Conservation (phyloP, 164 flowering plant species). For the Tetrastigma voinierianum region DNA sequence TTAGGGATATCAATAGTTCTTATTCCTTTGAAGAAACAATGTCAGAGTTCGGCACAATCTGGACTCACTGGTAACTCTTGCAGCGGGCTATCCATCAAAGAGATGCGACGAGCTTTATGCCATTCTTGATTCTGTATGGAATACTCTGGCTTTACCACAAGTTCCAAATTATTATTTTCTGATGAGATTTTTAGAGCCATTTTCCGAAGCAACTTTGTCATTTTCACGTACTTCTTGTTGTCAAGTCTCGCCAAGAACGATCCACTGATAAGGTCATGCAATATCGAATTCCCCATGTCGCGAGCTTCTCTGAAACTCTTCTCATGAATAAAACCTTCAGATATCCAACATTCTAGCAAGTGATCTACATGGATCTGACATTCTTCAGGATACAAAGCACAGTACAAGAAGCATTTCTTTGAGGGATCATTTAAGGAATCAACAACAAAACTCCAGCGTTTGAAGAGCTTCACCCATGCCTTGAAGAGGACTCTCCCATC, state of each 20-base stretch:
- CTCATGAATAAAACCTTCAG: slow-evolving; percentile 14
- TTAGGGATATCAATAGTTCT: slow-evolving; percentile 1
- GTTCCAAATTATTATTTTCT: not conserved
- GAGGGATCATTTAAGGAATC: slow-evolving; percentile 9
- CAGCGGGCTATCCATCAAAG: slow-evolving; percentile 16
- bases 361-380: slow-evolving; percentile 1
- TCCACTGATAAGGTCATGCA: slow-evolving; percentile 12
- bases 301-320: not conserved
- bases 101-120: slow-evolving; percentile 13
- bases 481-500: not conserved
- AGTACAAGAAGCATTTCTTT: slow-evolving; percentile 18
- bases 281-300: slow-evolving; percentile 8
- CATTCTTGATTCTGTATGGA: slow-evolving; percentile 13
- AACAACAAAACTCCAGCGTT: slow-evolving; percentile 11
- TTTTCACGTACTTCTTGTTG: slow-evolving; percentile 7
- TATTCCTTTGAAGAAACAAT: slow-evolving; percentile 22
- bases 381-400: slow-evolving; percentile 28
- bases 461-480: slow-evolving; percentile 14
- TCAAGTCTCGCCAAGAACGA: slow-evolving; percentile 17
- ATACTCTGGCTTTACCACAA: slow-evolving; percentile 13
- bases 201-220: slow-evolving; percentile 18
- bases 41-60: slow-evolving; percentile 15
- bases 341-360: slow-evolving; percentile 23
- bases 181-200: slow-evolving; percentile 16
- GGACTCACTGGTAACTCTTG: slow-evolving; percentile 17